Evolutionary conservation across 2,329 filamentous ascomycete genomes (phyloP).

Genomic region (Didymella glomerata): DNA sequence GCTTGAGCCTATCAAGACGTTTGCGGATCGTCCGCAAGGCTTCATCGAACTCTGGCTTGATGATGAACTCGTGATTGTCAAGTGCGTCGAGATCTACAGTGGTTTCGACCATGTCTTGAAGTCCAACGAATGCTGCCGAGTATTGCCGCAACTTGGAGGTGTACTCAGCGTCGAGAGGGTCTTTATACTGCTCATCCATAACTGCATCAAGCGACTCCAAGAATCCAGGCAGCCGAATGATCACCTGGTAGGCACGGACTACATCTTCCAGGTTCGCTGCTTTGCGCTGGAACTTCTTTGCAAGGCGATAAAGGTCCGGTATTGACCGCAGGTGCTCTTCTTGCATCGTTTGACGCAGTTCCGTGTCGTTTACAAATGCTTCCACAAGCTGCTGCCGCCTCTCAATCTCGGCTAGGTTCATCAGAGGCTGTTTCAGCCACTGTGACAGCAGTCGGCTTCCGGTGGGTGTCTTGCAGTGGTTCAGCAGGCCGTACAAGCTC

Average conservation of each 20-base stretch:
- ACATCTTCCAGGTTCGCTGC: slow-evolving; percentile 95
- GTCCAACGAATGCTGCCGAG: slow-evolving; percentile 79
- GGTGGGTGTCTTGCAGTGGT: slow-evolving; percentile 96
- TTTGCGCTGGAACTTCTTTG: slow-evolving; percentile 93
- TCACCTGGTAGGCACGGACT: slow-evolving; percentile 91
- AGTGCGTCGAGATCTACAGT: slow-evolving; percentile 95
- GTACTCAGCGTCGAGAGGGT: slow-evolving; percentile 85
- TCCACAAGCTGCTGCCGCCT: slow-evolving; percentile 93
- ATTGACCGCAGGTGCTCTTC: slow-evolving; percentile 94
- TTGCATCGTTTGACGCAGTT: slow-evolving; percentile 93
- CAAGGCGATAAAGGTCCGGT: slow-evolving; percentile 89
- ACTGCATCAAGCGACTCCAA: slow-evolving; percentile 88
- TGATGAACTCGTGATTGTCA: slow-evolving; percentile 97
- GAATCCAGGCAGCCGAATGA: slow-evolving; percentile 90
- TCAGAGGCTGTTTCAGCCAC: slow-evolving; percentile 97
- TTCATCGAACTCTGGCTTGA: slow-evolving; percentile 98
- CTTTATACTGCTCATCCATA: slow-evolving; percentile 93
- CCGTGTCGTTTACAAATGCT: slow-evolving; percentile 91
- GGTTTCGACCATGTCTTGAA: slow-evolving; percentile 98
- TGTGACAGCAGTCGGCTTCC: slow-evolving; percentile 90
- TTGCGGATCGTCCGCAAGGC: slow-evolving; percentile 85
- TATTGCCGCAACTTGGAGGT: slow-evolving; percentile 79
- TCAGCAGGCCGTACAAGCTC: slow-evolving; percentile 92
- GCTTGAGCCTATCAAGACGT: slow-evolving; percentile 84
- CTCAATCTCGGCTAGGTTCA: slow-evolving; percentile 89